Base-by-base conservation (phyloP, 768 basidiomycete genomes). In the Dioszegia hungarica region DNA sequence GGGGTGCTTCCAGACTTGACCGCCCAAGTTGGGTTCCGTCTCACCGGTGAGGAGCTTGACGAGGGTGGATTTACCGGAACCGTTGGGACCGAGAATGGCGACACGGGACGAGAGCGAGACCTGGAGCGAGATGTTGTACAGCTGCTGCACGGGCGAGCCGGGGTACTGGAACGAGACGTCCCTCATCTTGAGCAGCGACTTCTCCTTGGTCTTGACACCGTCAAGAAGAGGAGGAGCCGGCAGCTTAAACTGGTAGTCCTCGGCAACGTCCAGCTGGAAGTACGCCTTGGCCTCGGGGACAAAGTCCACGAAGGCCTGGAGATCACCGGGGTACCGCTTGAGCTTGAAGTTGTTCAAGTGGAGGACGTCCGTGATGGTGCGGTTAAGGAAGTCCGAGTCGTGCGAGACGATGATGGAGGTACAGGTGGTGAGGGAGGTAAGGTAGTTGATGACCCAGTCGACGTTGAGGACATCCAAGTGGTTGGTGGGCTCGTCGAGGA, bases 141-240 rank as follows among this genome's bases (percentile, higher is more conserved):
- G 82, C 77, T 94, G 92, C 77, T 94, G 93, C 56, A 88, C 83
- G 50, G 85, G 72, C 69, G 88, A 84, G 27, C 84, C 83, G 45
- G 90, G 89, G 80, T 97, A 97, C 79, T 95, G 91, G 89, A 90
- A 97, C 70, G 88, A 88, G 71, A 94, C 92, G 77, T 88, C 88
- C 78, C 92, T 89, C 91, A 97, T 94, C 84, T 97, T 97, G 63
- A 95, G 79, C 68, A 97, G 80, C 60, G 84, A 85, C 85, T 94
- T 97, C 81, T 97, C 92, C 84, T 97, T 97, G 74, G 93, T 97
- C 87, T 97, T 97, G 81, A 97, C 93, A 87, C 93, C 93, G 65
- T 97, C 93, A 61, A 97, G 88, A 64, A 97, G 85, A 74, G 93
- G 93, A 52, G 93, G 93, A 74, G 90, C 87, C 56, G 93, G 93